phyloP scores from a whole-genome alignment of 495 filamentous ascomycete species.

The Durotheca rogersii region DNA sequence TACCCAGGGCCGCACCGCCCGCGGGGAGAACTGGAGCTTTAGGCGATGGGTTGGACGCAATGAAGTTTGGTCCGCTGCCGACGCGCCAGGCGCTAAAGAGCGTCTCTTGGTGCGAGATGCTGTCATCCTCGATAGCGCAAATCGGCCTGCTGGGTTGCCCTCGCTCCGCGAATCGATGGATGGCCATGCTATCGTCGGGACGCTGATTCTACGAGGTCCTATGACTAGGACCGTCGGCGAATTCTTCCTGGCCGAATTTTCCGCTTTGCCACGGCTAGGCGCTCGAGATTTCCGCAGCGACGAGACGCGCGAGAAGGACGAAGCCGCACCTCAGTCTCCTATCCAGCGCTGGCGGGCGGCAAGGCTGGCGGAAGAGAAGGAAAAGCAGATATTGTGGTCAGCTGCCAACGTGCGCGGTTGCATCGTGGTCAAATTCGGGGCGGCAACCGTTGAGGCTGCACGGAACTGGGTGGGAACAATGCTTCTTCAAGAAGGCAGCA shows the following conservation, averaged over 20 bases:
- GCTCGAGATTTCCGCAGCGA: conserved; percentile 70
- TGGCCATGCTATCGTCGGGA: conserved; percentile 69
- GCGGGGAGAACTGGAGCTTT: conserved; percentile 90
- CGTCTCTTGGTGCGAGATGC: conserved; percentile 80
- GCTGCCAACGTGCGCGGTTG: conserved; percentile 80
- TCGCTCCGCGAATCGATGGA: conserved; percentile 61
- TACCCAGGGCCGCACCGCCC: conserved; percentile 76
- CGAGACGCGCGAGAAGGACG: conserved; percentile 42
- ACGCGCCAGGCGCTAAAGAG: conserved; percentile 32
- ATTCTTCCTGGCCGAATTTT: conserved; percentile 76
- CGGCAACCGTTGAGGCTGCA: conserved; percentile 52
- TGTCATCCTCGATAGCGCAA: conserved; percentile 65
- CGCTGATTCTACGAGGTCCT: conserved; percentile 76
- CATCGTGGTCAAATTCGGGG: conserved; percentile 81
- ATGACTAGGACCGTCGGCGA: conserved; percentile 62
- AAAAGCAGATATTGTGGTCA: conserved; percentile 74
- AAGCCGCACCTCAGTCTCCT: conserved; percentile 38
- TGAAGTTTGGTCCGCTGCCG: conserved; percentile 67
- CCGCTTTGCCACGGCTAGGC: conserved; percentile 75
- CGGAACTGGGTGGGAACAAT: conserved; percentile 54
- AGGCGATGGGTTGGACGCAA: conserved; percentile 75
- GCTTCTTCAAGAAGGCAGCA: conserved; percentile 52
- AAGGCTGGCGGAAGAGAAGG: conserved; percentile 54
- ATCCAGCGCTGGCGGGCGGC: conserved; percentile 45
- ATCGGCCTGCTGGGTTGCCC: conserved; percentile 26